A percentile compares a stretch with the other conserved stretches of the same genome.
Conservation (phyloP, 257 asterid genomes). For the Marsdenia floribunda region DNA sequence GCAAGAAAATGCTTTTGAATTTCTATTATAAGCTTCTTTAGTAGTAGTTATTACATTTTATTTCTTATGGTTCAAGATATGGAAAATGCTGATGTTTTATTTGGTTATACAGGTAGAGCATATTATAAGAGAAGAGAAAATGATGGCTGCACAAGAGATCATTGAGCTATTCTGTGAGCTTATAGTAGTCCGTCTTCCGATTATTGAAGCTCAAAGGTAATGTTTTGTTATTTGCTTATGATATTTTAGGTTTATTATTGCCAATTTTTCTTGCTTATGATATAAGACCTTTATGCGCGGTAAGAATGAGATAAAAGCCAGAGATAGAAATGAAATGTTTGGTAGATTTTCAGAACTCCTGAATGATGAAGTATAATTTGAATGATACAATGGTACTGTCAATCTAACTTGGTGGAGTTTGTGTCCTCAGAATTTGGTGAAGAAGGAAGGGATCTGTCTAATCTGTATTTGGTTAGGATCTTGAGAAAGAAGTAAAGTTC, state of each 20-base stretch:
- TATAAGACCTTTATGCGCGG: neutral
- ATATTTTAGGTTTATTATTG: neutral
- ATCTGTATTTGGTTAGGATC: neutral
- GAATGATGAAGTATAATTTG: neutral
- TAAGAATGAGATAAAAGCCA: neutral
- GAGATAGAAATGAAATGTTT: neutral
- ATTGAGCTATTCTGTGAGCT: constrained; percentile 86
- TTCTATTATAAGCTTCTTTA: neutral
- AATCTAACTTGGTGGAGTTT: neutral
- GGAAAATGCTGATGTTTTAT: neutral
- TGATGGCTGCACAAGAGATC: constrained; percentile 96
- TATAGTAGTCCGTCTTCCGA: constrained; percentile 71
- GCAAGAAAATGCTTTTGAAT: neutral
- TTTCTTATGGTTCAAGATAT: neutral
- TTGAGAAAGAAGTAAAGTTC: neutral
- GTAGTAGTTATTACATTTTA: neutral
- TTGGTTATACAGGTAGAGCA: constrained; percentile 67
- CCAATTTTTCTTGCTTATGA: neutral
- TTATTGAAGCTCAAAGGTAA: constrained; percentile 77
- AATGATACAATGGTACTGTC: neutral
- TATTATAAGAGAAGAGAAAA: constrained; percentile 88
- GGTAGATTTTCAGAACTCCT: neutral
- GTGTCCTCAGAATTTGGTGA: neutral
- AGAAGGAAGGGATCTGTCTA: neutral
- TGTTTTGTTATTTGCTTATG: neutral